phyloP scores from a whole-genome alignment of 129 eudicot species.

The Gnaphalium uliginosum region DNA sequence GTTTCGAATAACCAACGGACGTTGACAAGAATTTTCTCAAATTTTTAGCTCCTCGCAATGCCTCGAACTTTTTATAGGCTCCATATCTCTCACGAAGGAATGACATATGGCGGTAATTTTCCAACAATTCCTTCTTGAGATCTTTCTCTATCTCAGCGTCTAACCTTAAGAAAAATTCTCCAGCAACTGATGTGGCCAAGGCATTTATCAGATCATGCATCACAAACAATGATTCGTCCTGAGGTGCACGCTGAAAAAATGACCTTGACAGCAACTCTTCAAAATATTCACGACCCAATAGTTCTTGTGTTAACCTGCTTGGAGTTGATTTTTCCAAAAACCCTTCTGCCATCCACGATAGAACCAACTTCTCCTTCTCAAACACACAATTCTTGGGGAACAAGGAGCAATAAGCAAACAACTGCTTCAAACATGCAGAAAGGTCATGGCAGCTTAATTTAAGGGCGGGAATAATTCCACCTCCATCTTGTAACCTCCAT shows the following conservation, averaged over 20 bases:
- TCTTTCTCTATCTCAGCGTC: conserved; percentile 28
- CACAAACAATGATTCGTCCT: conserved; percentile 15
- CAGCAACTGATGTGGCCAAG: conserved; percentile 35
- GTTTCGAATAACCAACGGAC: neutral
- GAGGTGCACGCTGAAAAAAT: conserved; percentile 32
- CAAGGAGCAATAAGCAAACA: conserved; percentile 44
- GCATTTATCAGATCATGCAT: conserved; percentile 49
- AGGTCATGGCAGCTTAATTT: conserved; percentile 44
- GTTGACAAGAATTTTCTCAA: conserved; percentile 46
- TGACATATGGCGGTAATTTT: conserved; percentile 39
- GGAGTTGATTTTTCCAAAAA: neutral
- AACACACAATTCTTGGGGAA: conserved; percentile 40
- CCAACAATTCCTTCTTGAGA: neutral
- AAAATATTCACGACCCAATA: conserved; percentile 10
- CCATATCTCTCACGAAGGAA: conserved; percentile 29
- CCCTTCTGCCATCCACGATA: neutral
- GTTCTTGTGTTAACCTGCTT: neutral
- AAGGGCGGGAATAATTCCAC: conserved; percentile 26
- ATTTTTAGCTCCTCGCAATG: conserved; percentile 21
- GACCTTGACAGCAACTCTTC: conserved; percentile 31
- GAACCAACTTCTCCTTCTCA: conserved; percentile 24
- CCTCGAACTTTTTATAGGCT: conserved; percentile 24
- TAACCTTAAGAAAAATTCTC: conserved; percentile 26
- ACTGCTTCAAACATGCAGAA: conserved; percentile 28
- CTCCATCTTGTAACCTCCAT: conserved; percentile 14